Evolutionary conservation across 139 green algal genomes (phyloP).

Genomic region (Chlamydomonas sp.): DNA sequence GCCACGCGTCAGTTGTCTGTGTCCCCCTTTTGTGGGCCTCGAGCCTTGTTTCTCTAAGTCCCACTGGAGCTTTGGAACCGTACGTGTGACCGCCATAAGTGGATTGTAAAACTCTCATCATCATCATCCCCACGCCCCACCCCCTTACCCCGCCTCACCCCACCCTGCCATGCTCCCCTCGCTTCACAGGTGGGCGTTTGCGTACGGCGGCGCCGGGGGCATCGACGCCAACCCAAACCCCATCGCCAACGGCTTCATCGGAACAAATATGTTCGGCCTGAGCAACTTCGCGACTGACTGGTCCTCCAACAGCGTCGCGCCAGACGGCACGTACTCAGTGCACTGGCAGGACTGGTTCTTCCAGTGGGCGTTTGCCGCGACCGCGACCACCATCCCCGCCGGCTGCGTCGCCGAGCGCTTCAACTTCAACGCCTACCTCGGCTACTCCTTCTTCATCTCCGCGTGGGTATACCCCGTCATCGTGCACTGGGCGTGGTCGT

Average conservation of each 20-base stretch:
- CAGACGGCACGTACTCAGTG: background rate
- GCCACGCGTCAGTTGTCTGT: no score
- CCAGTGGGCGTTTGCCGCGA: slow-evolving; percentile 69
- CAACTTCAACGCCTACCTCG: slow-evolving; percentile 46
- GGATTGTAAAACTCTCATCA: no score
- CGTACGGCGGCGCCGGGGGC: slow-evolving; percentile 42
- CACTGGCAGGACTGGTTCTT: slow-evolving; percentile 53
- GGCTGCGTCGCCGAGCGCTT: slow-evolving; percentile 64
- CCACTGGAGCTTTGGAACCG: no score
- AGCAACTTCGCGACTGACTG: slow-evolving; percentile 10
- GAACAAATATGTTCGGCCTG: slow-evolving; percentile 36
- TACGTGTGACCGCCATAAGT: no score
- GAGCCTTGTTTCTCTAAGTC: no score
- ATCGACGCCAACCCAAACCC: slow-evolving; percentile 1
- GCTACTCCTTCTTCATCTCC: slow-evolving; percentile 50
- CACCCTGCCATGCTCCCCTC: background rate
- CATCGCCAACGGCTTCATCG: slow-evolving; percentile 58
- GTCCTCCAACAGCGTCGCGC: background rate
- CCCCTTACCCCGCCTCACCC: background rate
- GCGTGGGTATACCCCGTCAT: slow-evolving; percentile 66
- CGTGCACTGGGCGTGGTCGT: slow-evolving; percentile 58
- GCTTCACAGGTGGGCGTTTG: slow-evolving; percentile 49
- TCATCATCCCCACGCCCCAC: background rate
- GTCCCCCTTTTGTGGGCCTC: no score
- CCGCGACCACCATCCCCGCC: slow-evolving; percentile 58